Percentiles rank a stretch among this genome's conserved stretches.
Conservation (phyloP, 192 early-diverging fungal species). For the Podila clonocystis region DNA sequence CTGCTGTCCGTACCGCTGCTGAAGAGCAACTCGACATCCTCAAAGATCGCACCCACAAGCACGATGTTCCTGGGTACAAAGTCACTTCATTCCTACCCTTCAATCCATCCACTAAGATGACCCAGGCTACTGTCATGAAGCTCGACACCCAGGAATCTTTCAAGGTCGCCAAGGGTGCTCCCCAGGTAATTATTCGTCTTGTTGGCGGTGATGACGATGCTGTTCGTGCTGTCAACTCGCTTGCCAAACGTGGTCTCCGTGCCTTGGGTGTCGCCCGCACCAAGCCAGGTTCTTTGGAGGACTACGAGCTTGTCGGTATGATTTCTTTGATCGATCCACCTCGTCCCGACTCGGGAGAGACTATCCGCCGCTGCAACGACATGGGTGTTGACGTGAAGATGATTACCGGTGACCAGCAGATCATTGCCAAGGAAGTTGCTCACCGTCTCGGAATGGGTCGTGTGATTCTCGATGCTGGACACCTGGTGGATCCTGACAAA, state of each 20-base stretch:
- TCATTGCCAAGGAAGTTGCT: conserved; percentile 95
- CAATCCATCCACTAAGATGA: conserved; percentile 94
- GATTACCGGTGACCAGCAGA: conserved; percentile 97
- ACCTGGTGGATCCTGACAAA: conserved; percentile 80
- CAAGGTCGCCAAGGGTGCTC: conserved; percentile 93
- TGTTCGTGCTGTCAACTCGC: conserved; percentile 78
- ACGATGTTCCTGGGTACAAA: conserved; percentile 90
- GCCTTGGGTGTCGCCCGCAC: conserved; percentile 93
- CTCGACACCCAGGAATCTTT: conserved; percentile 82
- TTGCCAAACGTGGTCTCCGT: conserved; percentile 86
- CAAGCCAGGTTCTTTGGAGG: conserved; percentile 67
- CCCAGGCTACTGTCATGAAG: conserved; percentile 87
- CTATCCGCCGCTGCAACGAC: conserved; percentile 83
- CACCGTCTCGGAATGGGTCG: conserved; percentile 92
- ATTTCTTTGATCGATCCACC: conserved; percentile 93
- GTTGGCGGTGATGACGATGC: conserved; percentile 87
- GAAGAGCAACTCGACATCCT: conserved; percentile 79
- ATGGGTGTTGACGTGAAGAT: conserved; percentile 96
- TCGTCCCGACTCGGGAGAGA: conserved; percentile 88
- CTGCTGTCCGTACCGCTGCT: conserved; percentile 87
- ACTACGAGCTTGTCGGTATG: conserved; percentile 90
- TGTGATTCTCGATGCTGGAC: conserved; percentile 89
- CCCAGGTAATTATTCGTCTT: conserved; percentile 89
- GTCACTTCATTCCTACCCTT: conserved; percentile 93
- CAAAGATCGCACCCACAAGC: conserved; percentile 54